Conservation (phyloP, 2,329 filamentous ascomycete genomes). For the Microascus cirrosus region DNA sequence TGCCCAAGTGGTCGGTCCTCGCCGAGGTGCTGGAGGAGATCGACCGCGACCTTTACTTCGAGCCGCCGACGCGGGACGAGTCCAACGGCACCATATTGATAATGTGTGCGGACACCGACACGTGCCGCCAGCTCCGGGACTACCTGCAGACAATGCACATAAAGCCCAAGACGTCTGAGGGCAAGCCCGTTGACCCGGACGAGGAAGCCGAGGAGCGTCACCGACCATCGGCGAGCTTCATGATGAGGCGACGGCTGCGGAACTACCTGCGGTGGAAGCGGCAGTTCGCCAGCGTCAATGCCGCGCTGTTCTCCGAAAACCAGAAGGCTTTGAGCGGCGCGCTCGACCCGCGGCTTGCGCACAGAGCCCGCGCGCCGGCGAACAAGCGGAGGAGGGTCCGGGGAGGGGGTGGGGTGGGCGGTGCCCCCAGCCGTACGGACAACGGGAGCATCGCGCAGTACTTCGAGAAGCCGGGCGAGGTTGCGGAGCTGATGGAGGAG, state of each 20-base stretch:
- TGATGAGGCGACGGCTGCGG: constrained; percentile 82
- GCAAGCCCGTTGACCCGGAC: constrained; percentile 25
- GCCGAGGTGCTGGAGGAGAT: constrained; percentile 92
- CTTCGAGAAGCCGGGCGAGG: constrained; percentile 74
- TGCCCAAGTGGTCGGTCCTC: constrained; percentile 85
- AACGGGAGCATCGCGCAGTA: constrained; percentile 66
- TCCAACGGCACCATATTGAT: constrained; percentile 88
- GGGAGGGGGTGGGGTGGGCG: constrained; percentile 56
- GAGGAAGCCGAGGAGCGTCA: constrained; percentile 40
- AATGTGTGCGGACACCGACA: constrained; percentile 85
- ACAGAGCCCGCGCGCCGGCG: constrained; percentile 45
- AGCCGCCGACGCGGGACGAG: constrained; percentile 63
- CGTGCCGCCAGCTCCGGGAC: constrained; percentile 79
- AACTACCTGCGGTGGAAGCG: constrained; percentile 86
- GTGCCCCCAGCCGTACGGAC: background rate
- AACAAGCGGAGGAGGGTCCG: constrained; percentile 81
- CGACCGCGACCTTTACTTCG: constrained; percentile 79
- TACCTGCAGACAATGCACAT: constrained; percentile 87
- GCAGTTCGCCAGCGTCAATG: constrained; percentile 77
- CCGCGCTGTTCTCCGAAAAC: constrained; percentile 66
- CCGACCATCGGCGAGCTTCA: constrained; percentile 65
- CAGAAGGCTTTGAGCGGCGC: constrained; percentile 63
- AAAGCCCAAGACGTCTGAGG: constrained; percentile 30
- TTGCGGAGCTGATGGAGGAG: constrained; percentile 71
- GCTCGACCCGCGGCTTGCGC: constrained; percentile 28